These are phyloP conservation scores for Fusarium circinatum DNA, from an alignment of 2,329 filamentous ascomycete species.

Conservation along the genomic window DNA sequence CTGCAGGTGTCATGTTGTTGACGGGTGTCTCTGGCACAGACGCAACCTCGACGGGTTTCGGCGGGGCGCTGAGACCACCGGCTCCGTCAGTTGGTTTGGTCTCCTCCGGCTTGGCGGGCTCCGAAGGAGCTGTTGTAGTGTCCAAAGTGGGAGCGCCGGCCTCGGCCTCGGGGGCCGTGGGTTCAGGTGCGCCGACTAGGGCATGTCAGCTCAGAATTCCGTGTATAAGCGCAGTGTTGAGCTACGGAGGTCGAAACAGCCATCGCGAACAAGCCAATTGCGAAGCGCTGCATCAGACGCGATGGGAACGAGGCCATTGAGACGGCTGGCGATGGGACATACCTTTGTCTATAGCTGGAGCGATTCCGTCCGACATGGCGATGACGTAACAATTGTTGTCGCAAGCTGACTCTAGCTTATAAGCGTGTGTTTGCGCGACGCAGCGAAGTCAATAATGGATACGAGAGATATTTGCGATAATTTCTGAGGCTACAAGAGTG, in stretches of 20 bases:
- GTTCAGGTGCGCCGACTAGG: conserved; percentile 46
- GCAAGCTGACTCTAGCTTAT: conserved; percentile 31
- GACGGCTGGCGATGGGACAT: conserved; percentile 34
- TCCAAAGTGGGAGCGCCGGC: conserved; percentile 43
- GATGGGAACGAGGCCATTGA: conserved; percentile 10
- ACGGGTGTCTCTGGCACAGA: conserved; percentile 52
- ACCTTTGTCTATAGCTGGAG: conserved; percentile 52
- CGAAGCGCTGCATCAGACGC: not conserved
- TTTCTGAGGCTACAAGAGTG: conserved; percentile 10
- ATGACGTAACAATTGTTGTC: conserved; percentile 47
- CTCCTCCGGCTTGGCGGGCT: conserved; percentile 37
- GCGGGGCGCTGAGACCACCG: conserved; percentile 30
- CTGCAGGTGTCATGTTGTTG: conserved; percentile 48
- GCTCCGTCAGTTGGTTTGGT: conserved; percentile 27
- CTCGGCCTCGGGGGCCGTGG: conserved; percentile 44
- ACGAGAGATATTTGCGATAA: conserved; percentile 13
- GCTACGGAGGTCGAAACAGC: not conserved
- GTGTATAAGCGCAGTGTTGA: not conserved
- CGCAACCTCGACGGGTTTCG: conserved; percentile 51
- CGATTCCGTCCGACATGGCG: conserved; percentile 50
- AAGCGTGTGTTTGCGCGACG: conserved; percentile 20
- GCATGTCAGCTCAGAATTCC: conserved; percentile 23
- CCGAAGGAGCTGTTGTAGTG: conserved; percentile 37
- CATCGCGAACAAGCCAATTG: conserved; percentile 33
- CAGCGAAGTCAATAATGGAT: conserved; percentile 9